phyloP scores from a whole-genome alignment of 2,329 filamentous ascomycete species.

The Hymenoscyphus infarciens region DNA sequence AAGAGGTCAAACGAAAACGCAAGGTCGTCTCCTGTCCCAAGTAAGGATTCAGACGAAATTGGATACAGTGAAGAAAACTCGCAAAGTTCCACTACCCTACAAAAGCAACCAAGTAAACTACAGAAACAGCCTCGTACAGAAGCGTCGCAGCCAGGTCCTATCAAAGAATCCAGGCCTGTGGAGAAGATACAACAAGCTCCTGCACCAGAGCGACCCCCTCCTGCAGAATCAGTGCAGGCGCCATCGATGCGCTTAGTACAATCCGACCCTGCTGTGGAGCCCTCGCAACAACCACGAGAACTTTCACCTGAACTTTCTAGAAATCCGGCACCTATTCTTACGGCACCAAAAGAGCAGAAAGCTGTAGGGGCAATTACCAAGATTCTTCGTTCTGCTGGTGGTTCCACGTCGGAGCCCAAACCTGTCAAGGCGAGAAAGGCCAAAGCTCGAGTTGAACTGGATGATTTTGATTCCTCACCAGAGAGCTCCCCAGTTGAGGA shows the following conservation, averaged over 20 bases:
- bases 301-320: slow-evolving; percentile 38
- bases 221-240: slow-evolving; percentile 27
- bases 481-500: slow-evolving; percentile 38
- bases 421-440: slow-evolving; percentile 56
- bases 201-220: slow-evolving; percentile 28
- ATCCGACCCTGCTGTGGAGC: slow-evolving; percentile 26
- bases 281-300: slow-evolving; percentile 32
- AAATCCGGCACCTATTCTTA: slow-evolving; percentile 36
- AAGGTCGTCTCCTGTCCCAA: slow-evolving; percentile 31
- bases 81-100: slow-evolving; percentile 36
- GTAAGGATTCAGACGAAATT: slow-evolving; percentile 35
- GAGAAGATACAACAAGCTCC: slow-evolving; percentile 27
- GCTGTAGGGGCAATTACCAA: slow-evolving; percentile 40
- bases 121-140: slow-evolving; percentile 55
- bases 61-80: slow-evolving; percentile 25
- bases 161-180: slow-evolving; percentile 23
- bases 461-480: slow-evolving; percentile 59
- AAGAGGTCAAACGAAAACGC: slow-evolving; percentile 44
- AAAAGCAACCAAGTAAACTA: slow-evolving; percentile 62
- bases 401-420: slow-evolving; percentile 45
- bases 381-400: slow-evolving; percentile 40
- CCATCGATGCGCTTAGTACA: slow-evolving; percentile 33
- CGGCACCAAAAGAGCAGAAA: slow-evolving; percentile 42
- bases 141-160: slow-evolving; percentile 26
- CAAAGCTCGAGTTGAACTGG: slow-evolving; percentile 62